These are phyloP conservation scores for Populus tomentosa DNA, from an alignment of 441 rosid species.

Conservation along the genomic window DNA sequence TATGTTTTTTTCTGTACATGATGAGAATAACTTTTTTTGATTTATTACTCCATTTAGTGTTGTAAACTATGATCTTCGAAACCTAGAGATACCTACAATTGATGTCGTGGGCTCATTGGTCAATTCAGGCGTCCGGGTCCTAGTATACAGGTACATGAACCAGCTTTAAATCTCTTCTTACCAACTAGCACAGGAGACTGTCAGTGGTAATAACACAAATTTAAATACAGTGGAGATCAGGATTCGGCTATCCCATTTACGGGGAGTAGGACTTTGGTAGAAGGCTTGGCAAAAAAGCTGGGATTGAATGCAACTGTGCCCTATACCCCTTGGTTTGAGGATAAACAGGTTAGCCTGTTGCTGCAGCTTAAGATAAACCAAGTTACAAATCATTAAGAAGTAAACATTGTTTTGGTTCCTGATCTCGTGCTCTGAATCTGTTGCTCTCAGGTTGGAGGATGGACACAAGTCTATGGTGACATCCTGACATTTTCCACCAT, in stretches of 20 bases:
- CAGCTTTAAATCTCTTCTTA: not conserved
- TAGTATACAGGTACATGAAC: conserved; percentile 42
- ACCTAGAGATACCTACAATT: conserved; percentile 10
- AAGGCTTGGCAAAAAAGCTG: conserved; percentile 33
- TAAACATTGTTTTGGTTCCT: not conserved
- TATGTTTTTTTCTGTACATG: too few relatives aligned
- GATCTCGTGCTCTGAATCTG: not conserved
- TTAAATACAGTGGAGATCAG: conserved; percentile 44
- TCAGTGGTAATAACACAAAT: not conserved
- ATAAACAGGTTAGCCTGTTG: conserved; percentile 30
- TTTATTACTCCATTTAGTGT: too few relatives aligned
- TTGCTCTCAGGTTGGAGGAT: conserved; percentile 20
- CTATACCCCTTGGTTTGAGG: conserved; percentile 45
- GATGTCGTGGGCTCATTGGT: conserved; percentile 36
- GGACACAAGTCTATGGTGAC: conserved; percentile 27
- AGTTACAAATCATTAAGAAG: not conserved
- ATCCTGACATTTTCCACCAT: too few relatives aligned
- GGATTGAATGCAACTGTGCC: conserved; percentile 32
- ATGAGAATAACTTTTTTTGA: too few relatives aligned
- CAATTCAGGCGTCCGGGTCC: conserved; percentile 35
- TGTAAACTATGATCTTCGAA: too few relatives aligned
- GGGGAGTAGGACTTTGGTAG: conserved; percentile 31
- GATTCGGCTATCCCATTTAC: conserved; percentile 45
- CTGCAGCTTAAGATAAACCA: not conserved
- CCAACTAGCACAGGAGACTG: not conserved